These are phyloP conservation scores for Pestalotiopsis sp. DNA, from an alignment of 2,329 filamentous ascomycete species.

Conservation along the genomic window DNA sequence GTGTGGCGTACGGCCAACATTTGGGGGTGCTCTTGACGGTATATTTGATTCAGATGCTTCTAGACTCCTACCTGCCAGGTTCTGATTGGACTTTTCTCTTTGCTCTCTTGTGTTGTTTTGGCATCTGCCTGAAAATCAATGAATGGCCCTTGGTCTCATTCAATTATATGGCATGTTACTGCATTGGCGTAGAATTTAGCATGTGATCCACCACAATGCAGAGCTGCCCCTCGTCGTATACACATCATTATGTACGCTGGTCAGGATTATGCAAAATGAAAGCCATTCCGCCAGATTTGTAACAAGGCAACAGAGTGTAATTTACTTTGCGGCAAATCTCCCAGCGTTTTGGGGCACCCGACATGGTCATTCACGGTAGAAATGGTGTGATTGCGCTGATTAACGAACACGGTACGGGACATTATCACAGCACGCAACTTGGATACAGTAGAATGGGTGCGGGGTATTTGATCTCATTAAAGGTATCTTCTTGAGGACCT, in stretches of 20 bases:
- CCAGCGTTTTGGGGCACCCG: too few relatives aligned
- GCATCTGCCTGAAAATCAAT: not conserved
- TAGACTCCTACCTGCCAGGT: not conserved
- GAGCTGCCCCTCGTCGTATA: not conserved
- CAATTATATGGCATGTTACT: not conserved
- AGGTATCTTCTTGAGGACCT: not conserved
- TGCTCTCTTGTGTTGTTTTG: not conserved
- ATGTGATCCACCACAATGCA: not conserved
- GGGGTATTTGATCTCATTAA: constrained; percentile 1
- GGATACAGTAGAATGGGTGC: not conserved
- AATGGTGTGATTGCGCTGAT: not conserved
- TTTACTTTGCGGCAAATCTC: too few relatives aligned
- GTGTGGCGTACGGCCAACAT: not conserved
- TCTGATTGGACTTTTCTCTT: not conserved
- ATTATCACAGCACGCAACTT: not conserved
- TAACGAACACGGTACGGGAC: not conserved
- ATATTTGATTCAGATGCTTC: not conserved
- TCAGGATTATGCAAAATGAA: too few relatives aligned
- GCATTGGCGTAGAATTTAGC: not conserved
- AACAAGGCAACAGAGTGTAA: too few relatives aligned
- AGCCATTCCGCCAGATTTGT: too few relatives aligned
- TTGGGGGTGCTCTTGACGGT: not conserved
- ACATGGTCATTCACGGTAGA: too few relatives aligned
- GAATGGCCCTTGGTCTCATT: not conserved
- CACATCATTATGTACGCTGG: not conserved